A percentile compares a stretch with the other conserved stretches of the same genome.
These are phyloP conservation scores for Hanseniaspora sp. DNA, from an alignment of 1,139 yeast species.

Conservation along the genomic window DNA sequence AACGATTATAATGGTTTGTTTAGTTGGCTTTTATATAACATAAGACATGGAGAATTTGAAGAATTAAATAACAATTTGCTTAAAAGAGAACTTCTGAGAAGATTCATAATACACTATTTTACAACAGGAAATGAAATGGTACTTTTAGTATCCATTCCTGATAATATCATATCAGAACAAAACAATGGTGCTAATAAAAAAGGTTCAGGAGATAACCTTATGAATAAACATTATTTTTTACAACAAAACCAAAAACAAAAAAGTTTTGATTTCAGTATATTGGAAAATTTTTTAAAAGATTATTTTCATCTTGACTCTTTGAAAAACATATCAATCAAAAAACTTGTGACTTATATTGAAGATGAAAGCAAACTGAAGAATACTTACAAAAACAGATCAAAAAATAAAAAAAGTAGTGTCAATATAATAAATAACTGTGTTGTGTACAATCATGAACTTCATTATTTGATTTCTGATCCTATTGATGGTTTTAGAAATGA, in stretches of 20 bases:
- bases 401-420: neutral
- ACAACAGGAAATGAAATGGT: slow-evolving; percentile 21
- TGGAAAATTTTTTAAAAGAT: slow-evolving; percentile 27
- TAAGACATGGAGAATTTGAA: slow-evolving; percentile 29
- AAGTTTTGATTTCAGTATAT: slow-evolving; percentile 24
- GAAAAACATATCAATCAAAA: slow-evolving; percentile 25
- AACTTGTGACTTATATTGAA: slow-evolving; percentile 21
- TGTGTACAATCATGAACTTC: slow-evolving; percentile 27
- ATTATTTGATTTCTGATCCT: slow-evolving; percentile 26
- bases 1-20: slow-evolving; percentile 29
- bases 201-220: neutral
- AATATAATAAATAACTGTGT: slow-evolving; percentile 16
- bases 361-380: neutral
- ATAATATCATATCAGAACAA: slow-evolving; percentile 18
- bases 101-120: slow-evolving; percentile 23
- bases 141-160: slow-evolving; percentile 29
- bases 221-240: slow-evolving; percentile 7
- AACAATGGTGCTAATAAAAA: neutral
- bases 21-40: slow-evolving; percentile 29
- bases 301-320: slow-evolving; percentile 26
- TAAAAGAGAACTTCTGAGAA: slow-evolving; percentile 24
- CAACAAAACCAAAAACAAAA: slow-evolving; percentile 10
- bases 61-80: slow-evolving; percentile 25
- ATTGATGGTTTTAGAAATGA: slow-evolving; percentile 25
- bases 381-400: neutral